These are phyloP conservation scores for Naganishia sp. DNA, from an alignment of 1,284 basidiomycete species.

Conservation along the genomic window DNA sequence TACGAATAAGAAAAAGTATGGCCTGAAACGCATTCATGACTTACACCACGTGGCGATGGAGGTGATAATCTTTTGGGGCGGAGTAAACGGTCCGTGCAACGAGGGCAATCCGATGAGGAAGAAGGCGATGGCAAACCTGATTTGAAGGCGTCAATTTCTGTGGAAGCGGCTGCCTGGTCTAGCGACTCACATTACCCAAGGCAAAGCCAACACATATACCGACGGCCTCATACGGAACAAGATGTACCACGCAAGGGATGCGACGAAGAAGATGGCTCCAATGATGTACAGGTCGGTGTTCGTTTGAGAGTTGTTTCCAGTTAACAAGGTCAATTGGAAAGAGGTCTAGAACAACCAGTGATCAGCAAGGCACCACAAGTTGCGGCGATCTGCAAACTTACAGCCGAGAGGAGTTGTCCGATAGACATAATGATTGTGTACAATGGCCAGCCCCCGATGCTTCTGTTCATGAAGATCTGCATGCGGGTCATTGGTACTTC, in stretches of 20 bases:
- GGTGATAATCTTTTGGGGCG: constrained; percentile 66
- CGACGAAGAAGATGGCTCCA: constrained; percentile 76
- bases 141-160: constrained; percentile 11
- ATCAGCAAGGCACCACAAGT: constrained; percentile 31
- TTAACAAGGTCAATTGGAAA: constrained; percentile 86
- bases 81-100: constrained; percentile 63
- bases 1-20: too few relatives aligned
- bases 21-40: not conserved
- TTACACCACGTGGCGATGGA: constrained; percentile 73
- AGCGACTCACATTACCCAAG: constrained; percentile 69
- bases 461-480: constrained; percentile 75
- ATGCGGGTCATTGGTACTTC: constrained; percentile 71
- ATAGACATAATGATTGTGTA: constrained; percentile 84
- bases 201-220: constrained; percentile 76
- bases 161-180: not conserved
- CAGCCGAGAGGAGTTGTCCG: constrained; percentile 65
- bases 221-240: constrained; percentile 85
- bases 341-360: constrained; percentile 61
- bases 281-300: constrained; percentile 84
- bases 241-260: constrained; percentile 84
- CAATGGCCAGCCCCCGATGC: constrained; percentile 79
- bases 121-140: constrained; percentile 76
- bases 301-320: constrained; percentile 78
- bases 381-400: constrained; percentile 35
- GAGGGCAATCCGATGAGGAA: constrained; percentile 85